Base-by-base conservation (phyloP, 2,329 filamentous ascomycete genomes). In the Colletotrichum lindemuthianum region DNA sequence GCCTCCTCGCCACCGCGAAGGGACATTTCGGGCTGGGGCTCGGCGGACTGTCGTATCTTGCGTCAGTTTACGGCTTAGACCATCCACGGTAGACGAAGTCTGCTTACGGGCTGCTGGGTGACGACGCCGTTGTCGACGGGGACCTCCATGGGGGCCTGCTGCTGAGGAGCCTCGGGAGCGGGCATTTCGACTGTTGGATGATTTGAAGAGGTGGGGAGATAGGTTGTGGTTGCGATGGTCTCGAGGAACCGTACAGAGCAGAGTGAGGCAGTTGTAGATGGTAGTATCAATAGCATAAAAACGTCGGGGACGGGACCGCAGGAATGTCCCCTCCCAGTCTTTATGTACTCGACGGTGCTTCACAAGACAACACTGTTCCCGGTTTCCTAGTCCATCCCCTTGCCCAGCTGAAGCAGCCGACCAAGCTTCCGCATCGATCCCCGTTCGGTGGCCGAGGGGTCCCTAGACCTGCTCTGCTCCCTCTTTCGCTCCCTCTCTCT, bases 1-100 rank as follows among this genome's bases (percentile, higher is more conserved):
- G 78, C 79, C 66, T 81, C 79, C 68, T 81, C 79, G 68, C 79
- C 79, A 70, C 79, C 79, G 45, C 79, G 77, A 60, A 81, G 74
- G 66, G 70, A 73, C 74, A 81, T 78, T 39, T 80, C 75, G 56
- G 79, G 79, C 69, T 81, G 78, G 43, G 72, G 65, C 53, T 65
- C 55, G 55, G 32, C 41, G 8, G 47, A 53, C 33, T 53, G 39
- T 50, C 13, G 3, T 36, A 48, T 33, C 5, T 63, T 40, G 2
- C 7, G 36, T 47, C 39, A 56, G 24, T 43, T 11, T 33, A 8
- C 3, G 15, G 5, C 15, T 33, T 15, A 9, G 6, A 4, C 6
- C 37, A 6, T 36, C 4, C 16, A 10, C 39, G 6, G 10, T 37
- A 9, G 10, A 7, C 8, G 8, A 10, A 6, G 4, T 6, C 1